These are phyloP conservation scores for Butyriboletus loyo DNA, from an alignment of 768 basidiomycete species.

Conservation along the genomic window DNA sequence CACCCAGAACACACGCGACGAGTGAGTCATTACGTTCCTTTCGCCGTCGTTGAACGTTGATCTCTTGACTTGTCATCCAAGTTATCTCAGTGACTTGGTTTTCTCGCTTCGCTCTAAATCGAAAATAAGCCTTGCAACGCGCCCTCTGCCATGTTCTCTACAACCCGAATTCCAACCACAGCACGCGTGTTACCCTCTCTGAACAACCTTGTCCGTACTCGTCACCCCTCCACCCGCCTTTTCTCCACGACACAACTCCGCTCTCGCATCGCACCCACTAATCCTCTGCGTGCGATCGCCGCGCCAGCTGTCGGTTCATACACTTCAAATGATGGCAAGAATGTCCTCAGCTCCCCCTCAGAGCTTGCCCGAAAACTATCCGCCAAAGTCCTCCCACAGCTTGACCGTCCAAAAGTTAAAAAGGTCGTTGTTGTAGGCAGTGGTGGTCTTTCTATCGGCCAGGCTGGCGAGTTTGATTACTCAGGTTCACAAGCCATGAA, in stretches of 20 bases:
- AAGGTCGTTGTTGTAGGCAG: slow-evolving; percentile 96
- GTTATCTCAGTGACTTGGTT: slow-evolving; percentile 32
- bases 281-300: slow-evolving; percentile 61
- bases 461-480: slow-evolving; percentile 99
- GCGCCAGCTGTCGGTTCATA: slow-evolving; percentile 75
- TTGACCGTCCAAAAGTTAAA: slow-evolving; percentile 87
- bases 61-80: neutral
- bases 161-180: slow-evolving; percentile 11
- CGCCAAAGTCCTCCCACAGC: slow-evolving; percentile 88
- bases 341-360: slow-evolving; percentile 89
- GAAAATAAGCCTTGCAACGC: slow-evolving; percentile 2
- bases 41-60: slow-evolving; percentile 1
- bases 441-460: slow-evolving; percentile 95
- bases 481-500: slow-evolving; percentile 99
- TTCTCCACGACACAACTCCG: slow-evolving; percentile 49
- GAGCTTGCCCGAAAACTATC: slow-evolving; percentile 92
- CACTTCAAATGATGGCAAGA: slow-evolving; percentile 57
- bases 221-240: slow-evolving; percentile 36
- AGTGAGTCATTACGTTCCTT: slow-evolving; percentile 20
- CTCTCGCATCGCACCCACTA: slow-evolving; percentile 43
- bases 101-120: slow-evolving; percentile 25
- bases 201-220: slow-evolving; percentile 15
- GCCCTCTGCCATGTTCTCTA: slow-evolving; percentile 11
- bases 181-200: slow-evolving; percentile 12
- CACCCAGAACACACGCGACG: slow-evolving; percentile 34